phyloP scores from a whole-genome alignment of 768 basidiomycete genomes.

The Suillus variegatus region DNA sequence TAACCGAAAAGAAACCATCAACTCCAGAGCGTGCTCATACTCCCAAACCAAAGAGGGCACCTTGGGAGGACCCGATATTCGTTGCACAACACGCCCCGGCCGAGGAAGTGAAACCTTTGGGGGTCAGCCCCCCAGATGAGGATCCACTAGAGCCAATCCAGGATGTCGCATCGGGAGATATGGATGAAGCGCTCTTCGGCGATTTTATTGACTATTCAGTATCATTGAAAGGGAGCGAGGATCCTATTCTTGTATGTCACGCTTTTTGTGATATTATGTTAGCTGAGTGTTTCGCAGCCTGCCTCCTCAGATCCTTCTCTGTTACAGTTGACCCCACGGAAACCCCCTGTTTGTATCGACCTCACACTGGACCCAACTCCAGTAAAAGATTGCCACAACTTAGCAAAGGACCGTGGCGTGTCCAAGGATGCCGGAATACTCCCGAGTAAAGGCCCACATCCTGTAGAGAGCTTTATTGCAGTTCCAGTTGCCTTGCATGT shows the following conservation, averaged over 20 bases:
- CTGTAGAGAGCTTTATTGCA: background rate
- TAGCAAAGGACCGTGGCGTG: background rate
- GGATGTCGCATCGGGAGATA: background rate
- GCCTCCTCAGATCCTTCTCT: slow-evolving; percentile 2
- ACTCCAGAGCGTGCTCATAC: slow-evolving; percentile 12
- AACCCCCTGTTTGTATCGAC: slow-evolving; percentile 41
- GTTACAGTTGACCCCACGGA: slow-evolving; percentile 18
- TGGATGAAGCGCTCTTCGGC: background rate
- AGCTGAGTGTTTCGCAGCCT: slow-evolving; percentile 15
- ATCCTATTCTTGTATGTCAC: background rate
- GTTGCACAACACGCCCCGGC: slow-evolving; percentile 6
- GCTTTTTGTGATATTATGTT: background rate
- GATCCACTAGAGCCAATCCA: background rate
- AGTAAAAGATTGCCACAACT: slow-evolving; percentile 5
- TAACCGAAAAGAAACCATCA: background rate
- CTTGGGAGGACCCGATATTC: slow-evolving; percentile 30
- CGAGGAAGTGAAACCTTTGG: background rate
- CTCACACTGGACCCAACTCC: slow-evolving; percentile 40
- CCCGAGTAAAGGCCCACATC: background rate
- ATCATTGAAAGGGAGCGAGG: slow-evolving; percentile 9
- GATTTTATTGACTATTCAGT: slow-evolving; percentile 8
- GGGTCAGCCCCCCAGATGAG: background rate
- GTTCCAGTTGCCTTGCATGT: background rate
- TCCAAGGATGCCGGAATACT: background rate
- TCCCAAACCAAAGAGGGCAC: slow-evolving; percentile 30